Base-by-base conservation (phyloP, 768 basidiomycete genomes). In the Lactarius evosmus region DNA sequence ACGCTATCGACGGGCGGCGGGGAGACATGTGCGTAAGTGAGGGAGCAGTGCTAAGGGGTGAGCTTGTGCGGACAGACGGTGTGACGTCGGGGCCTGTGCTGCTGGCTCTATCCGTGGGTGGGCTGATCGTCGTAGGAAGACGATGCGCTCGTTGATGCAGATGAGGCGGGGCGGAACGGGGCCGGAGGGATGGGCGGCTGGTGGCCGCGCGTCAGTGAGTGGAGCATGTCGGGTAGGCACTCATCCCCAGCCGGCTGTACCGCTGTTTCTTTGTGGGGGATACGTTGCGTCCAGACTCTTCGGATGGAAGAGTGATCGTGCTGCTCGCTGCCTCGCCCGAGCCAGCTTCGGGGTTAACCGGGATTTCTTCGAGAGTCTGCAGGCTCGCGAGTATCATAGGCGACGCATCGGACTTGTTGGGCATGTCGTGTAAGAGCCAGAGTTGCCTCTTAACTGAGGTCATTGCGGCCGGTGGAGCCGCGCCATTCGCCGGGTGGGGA, bases 361-460 rank as follows among this genome's bases (percentile, higher is more conserved):
- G 16, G 14, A 67, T 70, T 56, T 79, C 78, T 66, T 79, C 78
- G 19, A 71, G 70, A 33, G 73, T 69, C 22, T 69, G 64, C 25
- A 63, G 55, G 27, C 61, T 67, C 6, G 67, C 69, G 55, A 41
- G 49, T 66, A 66, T 74, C 66, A 58, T 74, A 62, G 22, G 69
- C n/a, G 72, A 68, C 8, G 71, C 63, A 56, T 83, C 78, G 5
- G 80, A 75, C 25, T 74, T 79, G n/a, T 75, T 75, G 33, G 96
- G 79, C 85, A 96, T 94, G 67, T 92, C 90, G 33, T 85, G 82
- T 30, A 95, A 78, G 14, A 96, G 78, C 32, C 83, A 78, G 1
- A 95, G 78, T 73, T 96, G 93, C 7, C 93, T 82, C 63, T 88
- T n/a, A 86, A 66, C 85, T 91, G 58, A 95, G 82, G 70, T 95